Conservation (phyloP, 2,329 filamentous ascomycete genomes). For the Fusarium sp. region DNA sequence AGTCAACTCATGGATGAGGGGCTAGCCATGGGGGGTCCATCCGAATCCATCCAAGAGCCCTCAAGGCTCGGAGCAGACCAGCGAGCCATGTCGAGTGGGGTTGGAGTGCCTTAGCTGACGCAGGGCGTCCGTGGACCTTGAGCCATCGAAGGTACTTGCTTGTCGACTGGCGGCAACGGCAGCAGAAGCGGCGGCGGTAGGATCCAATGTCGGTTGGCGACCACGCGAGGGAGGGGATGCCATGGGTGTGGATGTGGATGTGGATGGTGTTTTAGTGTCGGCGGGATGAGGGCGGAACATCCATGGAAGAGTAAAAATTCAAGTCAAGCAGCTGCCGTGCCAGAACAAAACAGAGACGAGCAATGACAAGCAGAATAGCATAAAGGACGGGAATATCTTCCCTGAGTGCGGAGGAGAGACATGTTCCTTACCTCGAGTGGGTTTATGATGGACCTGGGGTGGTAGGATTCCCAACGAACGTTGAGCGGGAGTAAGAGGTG, state of each 20-base stretch:
- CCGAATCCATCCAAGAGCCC: constrained; percentile 24
- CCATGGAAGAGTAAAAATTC: constrained; percentile 22
- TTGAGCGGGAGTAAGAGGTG: constrained; percentile 2
- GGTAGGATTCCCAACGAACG: constrained; percentile 4
- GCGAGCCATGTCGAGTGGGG: constrained; percentile 35
- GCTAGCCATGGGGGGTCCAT: constrained; percentile 38
- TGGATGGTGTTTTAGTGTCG: constrained; percentile 31
- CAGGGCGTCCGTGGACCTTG: constrained; percentile 29
- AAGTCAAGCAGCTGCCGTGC: constrained; percentile 20
- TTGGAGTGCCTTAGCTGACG: constrained; percentile 34
- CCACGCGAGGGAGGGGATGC: constrained; percentile 26
- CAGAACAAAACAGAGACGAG: neutral
- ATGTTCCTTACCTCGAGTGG: constrained; percentile 32
- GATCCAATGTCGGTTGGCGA: constrained; percentile 12
- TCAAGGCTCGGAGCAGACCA: constrained; percentile 11
- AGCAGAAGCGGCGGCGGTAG: neutral
- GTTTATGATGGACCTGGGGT: neutral
- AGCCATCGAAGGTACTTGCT: constrained; percentile 4
- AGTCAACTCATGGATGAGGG: constrained; percentile 45
- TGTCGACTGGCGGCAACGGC: neutral
- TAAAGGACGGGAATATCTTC: constrained; percentile 10
- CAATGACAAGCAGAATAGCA: constrained; percentile 2
- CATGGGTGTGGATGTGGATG: constrained; percentile 1
- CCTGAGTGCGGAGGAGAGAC: constrained; percentile 14
- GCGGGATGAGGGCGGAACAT: constrained; percentile 23